Percentiles rank a stretch among this genome's conserved stretches.
phyloP scores from a whole-genome alignment of 176 grass and related monocot genomes.

The Carex littledalei region DNA sequence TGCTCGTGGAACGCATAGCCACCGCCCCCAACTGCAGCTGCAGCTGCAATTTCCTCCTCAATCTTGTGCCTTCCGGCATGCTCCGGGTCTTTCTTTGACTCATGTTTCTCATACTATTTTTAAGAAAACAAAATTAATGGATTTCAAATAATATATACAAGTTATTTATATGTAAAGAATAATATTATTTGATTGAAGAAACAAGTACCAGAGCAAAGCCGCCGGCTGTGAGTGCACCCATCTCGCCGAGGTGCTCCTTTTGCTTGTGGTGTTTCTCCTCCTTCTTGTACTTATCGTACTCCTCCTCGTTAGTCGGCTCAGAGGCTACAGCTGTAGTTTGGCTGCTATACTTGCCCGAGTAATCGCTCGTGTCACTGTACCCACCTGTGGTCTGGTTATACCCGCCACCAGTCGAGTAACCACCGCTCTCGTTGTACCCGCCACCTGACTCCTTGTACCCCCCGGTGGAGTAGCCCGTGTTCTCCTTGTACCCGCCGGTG shows the following conservation, averaged over 20 bases:
- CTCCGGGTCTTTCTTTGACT: conserved; percentile 88
- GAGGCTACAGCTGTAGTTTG: conserved; percentile 27
- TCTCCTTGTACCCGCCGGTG: conserved; percentile 13
- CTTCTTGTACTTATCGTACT: conserved; percentile 47
- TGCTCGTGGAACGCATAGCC: conserved; percentile 83
- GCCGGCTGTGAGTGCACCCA: conserved; percentile 43
- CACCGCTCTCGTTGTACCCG: neutral
- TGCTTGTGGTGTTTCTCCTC: conserved; percentile 91
- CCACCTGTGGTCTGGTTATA: conserved; percentile 1
- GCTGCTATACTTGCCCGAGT: conserved; percentile 13
- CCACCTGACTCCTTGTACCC: neutral
- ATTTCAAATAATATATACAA: neutral
- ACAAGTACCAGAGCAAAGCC: conserved; percentile 63
- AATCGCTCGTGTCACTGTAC: conserved; percentile 4
- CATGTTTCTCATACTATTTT: conserved; percentile 80
- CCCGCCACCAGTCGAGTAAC: neutral
- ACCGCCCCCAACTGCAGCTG: conserved; percentile 51
- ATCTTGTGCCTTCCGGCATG: conserved; percentile 77
- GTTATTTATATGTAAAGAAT: neutral
- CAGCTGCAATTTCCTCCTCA: conserved; percentile 63
- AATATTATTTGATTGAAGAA: neutral
- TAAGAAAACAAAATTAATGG: neutral
- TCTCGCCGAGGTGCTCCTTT: conserved; percentile 77
- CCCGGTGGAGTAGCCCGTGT: conserved; percentile 16
- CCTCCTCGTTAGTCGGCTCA: conserved; percentile 28